A percentile compares a stretch with the other conserved stretches of the same genome.
These are phyloP conservation scores for Colletotrichum gigasporum DNA, from an alignment of 2,329 filamentous ascomycete species.

Conservation along the genomic window DNA sequence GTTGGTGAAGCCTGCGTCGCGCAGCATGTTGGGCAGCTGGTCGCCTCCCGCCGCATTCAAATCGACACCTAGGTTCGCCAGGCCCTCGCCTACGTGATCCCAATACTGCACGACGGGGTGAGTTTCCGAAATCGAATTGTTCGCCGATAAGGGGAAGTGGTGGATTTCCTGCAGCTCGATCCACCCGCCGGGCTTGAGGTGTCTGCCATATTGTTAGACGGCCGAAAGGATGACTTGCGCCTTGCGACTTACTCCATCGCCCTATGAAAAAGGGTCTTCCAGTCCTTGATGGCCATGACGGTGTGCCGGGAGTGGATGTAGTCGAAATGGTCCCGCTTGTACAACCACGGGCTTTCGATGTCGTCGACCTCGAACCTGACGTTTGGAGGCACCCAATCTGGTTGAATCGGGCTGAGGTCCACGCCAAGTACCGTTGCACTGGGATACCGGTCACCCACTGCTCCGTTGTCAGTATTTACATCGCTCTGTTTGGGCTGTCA, in stretches of 20 bases:
- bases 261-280: conserved; percentile 58
- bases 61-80: conserved; percentile 55
- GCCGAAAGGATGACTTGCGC: not conserved
- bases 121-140: conserved; percentile 46
- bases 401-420: conserved; percentile 68
- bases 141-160: conserved; percentile 56
- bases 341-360: conserved; percentile 64
- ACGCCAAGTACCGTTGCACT: conserved; percentile 52
- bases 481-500: conserved; percentile 13
- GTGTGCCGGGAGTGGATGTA: conserved; percentile 69
- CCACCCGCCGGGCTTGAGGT: conserved; percentile 64
- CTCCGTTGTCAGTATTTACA: not conserved
- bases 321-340: conserved; percentile 64
- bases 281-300: conserved; percentile 65
- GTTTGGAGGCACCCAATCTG: conserved; percentile 64
- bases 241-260: conserved; percentile 54
- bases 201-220: conserved; percentile 40
- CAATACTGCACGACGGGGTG: conserved; percentile 58
- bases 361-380: conserved; percentile 67
- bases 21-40: conserved; percentile 54
- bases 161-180: conserved; percentile 65
- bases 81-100: conserved; percentile 53
- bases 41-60: conserved; percentile 53
- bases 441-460: conserved; percentile 49
- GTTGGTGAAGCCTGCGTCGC: conserved; percentile 61